Percentiles rank a stretch among this genome's conserved stretches.
These are phyloP conservation scores for Myxozyma neglecta DNA, from an alignment of 805 yeast genomes.

Conservation along the genomic window DNA sequence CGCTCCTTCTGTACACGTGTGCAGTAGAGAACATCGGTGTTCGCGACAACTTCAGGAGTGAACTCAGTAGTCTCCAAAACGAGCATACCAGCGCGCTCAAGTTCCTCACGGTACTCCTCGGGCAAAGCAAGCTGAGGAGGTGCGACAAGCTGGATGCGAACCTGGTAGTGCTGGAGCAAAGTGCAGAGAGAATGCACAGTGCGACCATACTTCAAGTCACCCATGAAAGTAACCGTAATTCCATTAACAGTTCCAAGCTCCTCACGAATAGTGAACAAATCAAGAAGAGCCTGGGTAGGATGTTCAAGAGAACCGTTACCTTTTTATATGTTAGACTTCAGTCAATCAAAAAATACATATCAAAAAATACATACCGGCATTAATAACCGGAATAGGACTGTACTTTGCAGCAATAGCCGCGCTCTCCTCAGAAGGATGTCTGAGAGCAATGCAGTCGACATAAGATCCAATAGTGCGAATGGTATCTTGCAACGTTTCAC, in stretches of 20 bases:
- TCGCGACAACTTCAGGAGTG: constrained; percentile 80
- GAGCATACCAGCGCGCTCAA: constrained; percentile 66
- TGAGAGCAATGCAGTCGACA: constrained; percentile 93
- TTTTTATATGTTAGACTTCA: not conserved
- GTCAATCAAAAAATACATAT: not conserved
- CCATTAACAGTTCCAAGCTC: constrained; percentile 98
- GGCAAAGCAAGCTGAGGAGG: constrained; percentile 90
- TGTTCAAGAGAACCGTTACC: constrained; percentile 92
- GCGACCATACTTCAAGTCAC: constrained; percentile 96
- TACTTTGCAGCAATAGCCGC: constrained; percentile 93
- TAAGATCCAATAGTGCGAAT: constrained; percentile 92
- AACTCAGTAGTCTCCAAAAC: constrained; percentile 71
- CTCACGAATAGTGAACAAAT: constrained; percentile 96
- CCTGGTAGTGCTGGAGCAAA: constrained; percentile 87
- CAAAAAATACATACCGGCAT: constrained; percentile 64
- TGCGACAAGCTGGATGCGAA: constrained; percentile 84
- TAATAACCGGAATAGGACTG: constrained; percentile 94
- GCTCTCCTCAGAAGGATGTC: constrained; percentile 92
- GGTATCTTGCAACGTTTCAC: constrained; percentile 97
- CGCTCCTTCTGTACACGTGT: constrained; percentile 98
- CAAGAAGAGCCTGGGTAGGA: constrained; percentile 98
- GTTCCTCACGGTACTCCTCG: constrained; percentile 63
- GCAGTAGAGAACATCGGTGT: constrained; percentile 93
- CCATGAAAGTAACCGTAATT: constrained; percentile 97
- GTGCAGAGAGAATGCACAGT: constrained; percentile 96